phyloP scores from a whole-genome alignment of 2,329 filamentous ascomycete genomes.

The Pseudogymnoascus sp. region DNA sequence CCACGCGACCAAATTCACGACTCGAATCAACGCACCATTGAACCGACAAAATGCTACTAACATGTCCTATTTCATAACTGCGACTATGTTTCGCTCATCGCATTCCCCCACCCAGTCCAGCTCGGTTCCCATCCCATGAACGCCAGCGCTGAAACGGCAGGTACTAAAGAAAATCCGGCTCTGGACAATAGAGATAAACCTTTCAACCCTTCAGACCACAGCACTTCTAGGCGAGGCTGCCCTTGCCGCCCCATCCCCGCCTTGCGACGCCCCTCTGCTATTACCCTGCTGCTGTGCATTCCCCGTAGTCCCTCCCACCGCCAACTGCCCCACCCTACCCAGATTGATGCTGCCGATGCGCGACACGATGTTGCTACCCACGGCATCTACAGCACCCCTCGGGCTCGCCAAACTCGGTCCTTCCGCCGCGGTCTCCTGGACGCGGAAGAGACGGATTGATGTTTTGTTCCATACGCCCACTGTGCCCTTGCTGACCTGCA shows the following conservation, averaged over 20 bases:
- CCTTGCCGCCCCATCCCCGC: conserved; percentile 16
- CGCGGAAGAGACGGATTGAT: conserved; percentile 75
- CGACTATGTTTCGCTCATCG: not conserved
- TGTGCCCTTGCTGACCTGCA: conserved; percentile 76
- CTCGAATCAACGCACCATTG: not conserved
- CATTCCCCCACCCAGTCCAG: not conserved
- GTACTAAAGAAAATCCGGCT: conserved; percentile 10
- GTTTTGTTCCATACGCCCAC: conserved; percentile 94
- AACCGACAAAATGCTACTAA: not conserved
- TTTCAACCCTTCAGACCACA: not conserved
- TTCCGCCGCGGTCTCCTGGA: conserved; percentile 72
- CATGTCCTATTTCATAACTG: not conserved
- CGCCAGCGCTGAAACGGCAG: conserved; percentile 15
- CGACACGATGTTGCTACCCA: conserved; percentile 81
- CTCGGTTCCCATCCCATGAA: conserved; percentile 11
- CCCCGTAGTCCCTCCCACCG: conserved; percentile 24
- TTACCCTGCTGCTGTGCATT: conserved; percentile 21
- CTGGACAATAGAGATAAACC: not conserved
- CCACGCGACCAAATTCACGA: not conserved
- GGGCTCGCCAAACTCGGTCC: conserved; percentile 78
- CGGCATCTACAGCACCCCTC: conserved; percentile 83
- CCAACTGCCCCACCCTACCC: conserved; percentile 13
- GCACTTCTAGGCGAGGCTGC: not conserved
- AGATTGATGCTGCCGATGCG: conserved; percentile 65
- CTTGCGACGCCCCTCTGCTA: conserved; percentile 16